These are phyloP conservation scores for Saussurea involucrata DNA, from an alignment of 129 eudicot species.

Conservation along the genomic window DNA sequence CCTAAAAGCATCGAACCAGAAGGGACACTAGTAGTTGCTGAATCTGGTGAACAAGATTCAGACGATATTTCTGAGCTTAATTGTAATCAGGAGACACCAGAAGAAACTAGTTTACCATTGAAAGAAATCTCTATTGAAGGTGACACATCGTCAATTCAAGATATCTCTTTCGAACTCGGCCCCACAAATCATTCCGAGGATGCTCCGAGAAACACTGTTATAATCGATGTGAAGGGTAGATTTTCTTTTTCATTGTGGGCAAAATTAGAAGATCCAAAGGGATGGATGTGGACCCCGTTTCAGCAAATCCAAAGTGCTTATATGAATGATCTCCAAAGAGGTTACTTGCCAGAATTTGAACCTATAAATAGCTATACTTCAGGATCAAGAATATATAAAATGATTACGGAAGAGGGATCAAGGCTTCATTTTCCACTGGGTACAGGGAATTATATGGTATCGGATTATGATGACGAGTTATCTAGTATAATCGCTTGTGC, in stretches of 20 bases:
- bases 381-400: conserved; percentile 39
- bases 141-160: conserved; percentile 3
- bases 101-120: conserved; percentile 11
- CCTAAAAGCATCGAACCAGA: conserved; percentile 9
- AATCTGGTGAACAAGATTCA: conserved; percentile 21
- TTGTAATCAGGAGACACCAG: not conserved
- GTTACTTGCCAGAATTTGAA: conserved; percentile 50
- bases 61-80: conserved; percentile 8
- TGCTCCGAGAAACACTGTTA: not conserved
- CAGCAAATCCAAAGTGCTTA: conserved; percentile 42
- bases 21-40: not conserved
- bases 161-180: not conserved
- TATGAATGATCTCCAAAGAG: conserved; percentile 57
- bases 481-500: conserved; percentile 89
- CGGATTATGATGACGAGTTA: conserved; percentile 74
- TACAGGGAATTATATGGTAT: conserved; percentile 45
- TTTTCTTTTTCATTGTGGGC: conserved; percentile 15
- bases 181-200: conserved; percentile 13
- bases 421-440: conserved; percentile 77
- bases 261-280: conserved; percentile 37
- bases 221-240: conserved; percentile 17
- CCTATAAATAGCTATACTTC: conserved; percentile 26
- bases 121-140: conserved; percentile 43
- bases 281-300: conserved; percentile 73
- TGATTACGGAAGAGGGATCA: conserved; percentile 59